Conservation (phyloP, 495 filamentous ascomycete genomes). For the Podospora didyma region DNA sequence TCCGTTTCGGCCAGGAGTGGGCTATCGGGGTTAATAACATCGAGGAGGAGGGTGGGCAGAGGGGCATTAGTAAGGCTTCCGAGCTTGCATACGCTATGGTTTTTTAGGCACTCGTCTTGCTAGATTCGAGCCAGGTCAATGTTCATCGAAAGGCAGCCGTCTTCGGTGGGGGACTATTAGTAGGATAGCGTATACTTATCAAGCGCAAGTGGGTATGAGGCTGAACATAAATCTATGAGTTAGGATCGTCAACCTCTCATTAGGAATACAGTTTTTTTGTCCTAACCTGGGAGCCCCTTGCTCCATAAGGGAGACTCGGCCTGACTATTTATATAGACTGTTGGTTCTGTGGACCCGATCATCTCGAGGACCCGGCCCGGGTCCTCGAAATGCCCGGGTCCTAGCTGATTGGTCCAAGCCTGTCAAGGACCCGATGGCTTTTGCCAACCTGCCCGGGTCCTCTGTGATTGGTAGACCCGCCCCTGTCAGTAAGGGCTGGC, state of each 20-base stretch:
- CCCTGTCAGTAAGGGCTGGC: too few species aligned
- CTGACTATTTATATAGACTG: too few species aligned
- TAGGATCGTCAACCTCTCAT: too few species aligned
- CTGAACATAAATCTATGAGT: background rate
- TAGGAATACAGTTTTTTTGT: too few species aligned
- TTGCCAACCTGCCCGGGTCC: too few species aligned
- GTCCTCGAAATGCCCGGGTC: too few species aligned
- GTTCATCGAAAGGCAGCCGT: background rate
- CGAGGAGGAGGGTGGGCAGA: constrained; percentile 12
- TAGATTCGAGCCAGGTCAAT: constrained; percentile 9
- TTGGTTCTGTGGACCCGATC: too few species aligned
- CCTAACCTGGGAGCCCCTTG: constrained; percentile 4
- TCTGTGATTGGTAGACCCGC: too few species aligned
- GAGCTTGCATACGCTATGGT: constrained; percentile 3
- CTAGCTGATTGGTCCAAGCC: too few species aligned
- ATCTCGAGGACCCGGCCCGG: too few species aligned
- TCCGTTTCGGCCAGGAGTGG: constrained; percentile 4
- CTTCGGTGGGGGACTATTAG: background rate
- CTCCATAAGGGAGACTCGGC: too few species aligned
- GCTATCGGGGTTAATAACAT: constrained; percentile 6
- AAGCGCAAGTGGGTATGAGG: background rate
- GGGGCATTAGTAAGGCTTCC: background rate
- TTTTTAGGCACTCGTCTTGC: constrained; percentile 9
- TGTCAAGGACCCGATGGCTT: too few species aligned
- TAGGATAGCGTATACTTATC: background rate